phyloP scores from a whole-genome alignment of 257 asterid genomes.

The Leptodermis oblonga region DNA sequence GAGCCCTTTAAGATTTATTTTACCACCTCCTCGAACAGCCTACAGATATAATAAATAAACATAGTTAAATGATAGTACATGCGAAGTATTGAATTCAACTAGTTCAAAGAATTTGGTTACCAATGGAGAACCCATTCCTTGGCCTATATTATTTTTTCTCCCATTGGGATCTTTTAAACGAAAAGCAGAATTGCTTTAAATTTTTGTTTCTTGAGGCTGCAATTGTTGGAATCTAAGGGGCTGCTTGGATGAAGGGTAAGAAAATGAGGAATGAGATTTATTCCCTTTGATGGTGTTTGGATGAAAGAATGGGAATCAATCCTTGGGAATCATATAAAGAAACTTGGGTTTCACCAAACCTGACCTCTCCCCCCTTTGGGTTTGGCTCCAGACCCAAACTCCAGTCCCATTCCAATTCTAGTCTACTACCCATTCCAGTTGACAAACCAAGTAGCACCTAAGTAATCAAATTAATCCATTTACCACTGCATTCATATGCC shows the following conservation, averaged over 20 bases:
- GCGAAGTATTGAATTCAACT: background rate
- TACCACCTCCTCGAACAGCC: constrained; percentile 93
- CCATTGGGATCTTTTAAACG: background rate
- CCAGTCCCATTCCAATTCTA: no score
- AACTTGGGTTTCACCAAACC: no score
- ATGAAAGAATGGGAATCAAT: no score
- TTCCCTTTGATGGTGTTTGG: no score
- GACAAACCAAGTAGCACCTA: no score
- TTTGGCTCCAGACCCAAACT: no score
- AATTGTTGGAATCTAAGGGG: background rate
- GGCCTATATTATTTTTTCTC: background rate
- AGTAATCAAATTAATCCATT: background rate
- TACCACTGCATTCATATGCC: background rate
- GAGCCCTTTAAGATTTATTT: constrained; percentile 81
- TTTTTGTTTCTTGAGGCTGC: background rate
- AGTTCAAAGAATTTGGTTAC: background rate
- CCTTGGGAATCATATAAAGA: no score
- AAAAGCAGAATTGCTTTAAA: background rate
- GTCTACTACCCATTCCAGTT: no score
- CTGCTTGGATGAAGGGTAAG: no score
- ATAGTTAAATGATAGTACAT: background rate
- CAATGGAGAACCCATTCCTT: background rate
- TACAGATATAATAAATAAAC: constrained; percentile 23
- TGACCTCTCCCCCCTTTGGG: no score
- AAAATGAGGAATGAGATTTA: background rate